Conservation (phyloP, 164 flowering plant genomes). For the Macadamia integrifolia region DNA sequence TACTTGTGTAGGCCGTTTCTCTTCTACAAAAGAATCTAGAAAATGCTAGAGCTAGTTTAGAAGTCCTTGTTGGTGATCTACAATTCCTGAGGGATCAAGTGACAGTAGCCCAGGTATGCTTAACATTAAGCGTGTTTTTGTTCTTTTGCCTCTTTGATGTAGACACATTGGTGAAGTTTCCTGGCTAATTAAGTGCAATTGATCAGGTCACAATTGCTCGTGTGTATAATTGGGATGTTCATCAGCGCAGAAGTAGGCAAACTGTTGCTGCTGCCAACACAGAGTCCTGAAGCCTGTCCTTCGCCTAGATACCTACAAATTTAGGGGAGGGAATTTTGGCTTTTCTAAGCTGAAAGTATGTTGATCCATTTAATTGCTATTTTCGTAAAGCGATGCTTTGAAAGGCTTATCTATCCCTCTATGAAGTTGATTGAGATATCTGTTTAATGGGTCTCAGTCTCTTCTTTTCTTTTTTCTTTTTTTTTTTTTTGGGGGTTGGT, state of each 20-base stretch:
- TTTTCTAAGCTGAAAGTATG: not conserved
- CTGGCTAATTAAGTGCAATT: slow-evolving; percentile 7
- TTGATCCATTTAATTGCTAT: not conserved
- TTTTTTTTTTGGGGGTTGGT: too few relatives aligned
- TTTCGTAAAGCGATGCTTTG: not conserved
- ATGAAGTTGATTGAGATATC: not conserved
- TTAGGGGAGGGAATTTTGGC: not conserved
- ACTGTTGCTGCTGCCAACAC: slow-evolving; percentile 26
- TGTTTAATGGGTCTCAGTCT: not conserved
- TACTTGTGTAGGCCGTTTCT: slow-evolving; percentile 49
- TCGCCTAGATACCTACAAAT: not conserved
- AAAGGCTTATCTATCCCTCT: not conserved
- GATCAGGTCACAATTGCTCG: slow-evolving; percentile 91
- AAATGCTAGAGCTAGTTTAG: slow-evolving; percentile 91
- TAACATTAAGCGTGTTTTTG: not conserved
- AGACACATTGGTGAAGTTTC: not conserved
- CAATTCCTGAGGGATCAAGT: slow-evolving; percentile 88
- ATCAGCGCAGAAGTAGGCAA: slow-evolving; percentile 71
- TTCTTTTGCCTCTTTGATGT: not conserved
- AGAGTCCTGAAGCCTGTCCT: slow-evolving; percentile 18
- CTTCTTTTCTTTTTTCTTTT: not conserved
- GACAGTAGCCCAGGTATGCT: slow-evolving; percentile 70
- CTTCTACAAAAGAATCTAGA: slow-evolving; percentile 72
- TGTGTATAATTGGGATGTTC: slow-evolving; percentile 98
- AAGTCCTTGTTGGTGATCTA: slow-evolving; percentile 68